A percentile compares a stretch with the other conserved stretches of the same genome.
phyloP scores from a whole-genome alignment of 129 eudicot genomes.

The Flaveria brownii region DNA sequence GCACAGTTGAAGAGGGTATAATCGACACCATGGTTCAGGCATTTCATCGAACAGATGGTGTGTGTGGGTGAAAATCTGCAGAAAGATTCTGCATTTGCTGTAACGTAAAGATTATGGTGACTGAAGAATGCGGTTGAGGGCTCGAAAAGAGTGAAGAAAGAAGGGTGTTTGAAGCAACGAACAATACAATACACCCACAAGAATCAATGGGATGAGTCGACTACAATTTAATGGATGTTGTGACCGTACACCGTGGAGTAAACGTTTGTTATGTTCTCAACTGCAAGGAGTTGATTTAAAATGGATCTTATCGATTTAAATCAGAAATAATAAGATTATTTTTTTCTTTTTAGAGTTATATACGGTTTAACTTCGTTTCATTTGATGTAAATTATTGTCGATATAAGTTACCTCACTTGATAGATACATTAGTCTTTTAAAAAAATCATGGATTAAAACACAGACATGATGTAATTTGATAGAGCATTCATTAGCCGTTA shows the following conservation, averaged over 20 bases:
- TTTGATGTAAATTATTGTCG: too few species aligned
- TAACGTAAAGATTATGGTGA: constrained; percentile 9
- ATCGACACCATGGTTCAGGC: constrained; percentile 77
- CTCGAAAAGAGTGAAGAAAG: constrained; percentile 16
- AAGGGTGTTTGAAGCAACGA: constrained; percentile 31
- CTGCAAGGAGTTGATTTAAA: too few species aligned
- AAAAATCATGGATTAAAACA: too few species aligned
- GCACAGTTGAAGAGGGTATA: constrained; percentile 31
- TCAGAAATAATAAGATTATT: too few species aligned
- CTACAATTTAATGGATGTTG: constrained; percentile 10
- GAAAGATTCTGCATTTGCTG: constrained; percentile 19
- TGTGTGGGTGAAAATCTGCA: constrained; percentile 12
- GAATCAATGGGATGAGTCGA: neutral
- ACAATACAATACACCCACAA: neutral
- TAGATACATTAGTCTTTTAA: too few species aligned
- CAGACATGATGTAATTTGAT: too few species aligned
- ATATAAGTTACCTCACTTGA: too few species aligned
- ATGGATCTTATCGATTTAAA: too few species aligned
- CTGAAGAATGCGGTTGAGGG: neutral
- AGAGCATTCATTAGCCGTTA: too few species aligned
- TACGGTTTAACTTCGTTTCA: too few species aligned
- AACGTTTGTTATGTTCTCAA: constrained; percentile 1
- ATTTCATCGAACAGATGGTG: constrained; percentile 69
- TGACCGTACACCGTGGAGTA: constrained; percentile 29
- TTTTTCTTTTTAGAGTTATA: too few species aligned